A percentile compares a stretch with the other conserved stretches of the same genome.
These are phyloP conservation scores for Ustilago nuda DNA, from an alignment of 1,284 basidiomycete species.

Conservation along the genomic window DNA sequence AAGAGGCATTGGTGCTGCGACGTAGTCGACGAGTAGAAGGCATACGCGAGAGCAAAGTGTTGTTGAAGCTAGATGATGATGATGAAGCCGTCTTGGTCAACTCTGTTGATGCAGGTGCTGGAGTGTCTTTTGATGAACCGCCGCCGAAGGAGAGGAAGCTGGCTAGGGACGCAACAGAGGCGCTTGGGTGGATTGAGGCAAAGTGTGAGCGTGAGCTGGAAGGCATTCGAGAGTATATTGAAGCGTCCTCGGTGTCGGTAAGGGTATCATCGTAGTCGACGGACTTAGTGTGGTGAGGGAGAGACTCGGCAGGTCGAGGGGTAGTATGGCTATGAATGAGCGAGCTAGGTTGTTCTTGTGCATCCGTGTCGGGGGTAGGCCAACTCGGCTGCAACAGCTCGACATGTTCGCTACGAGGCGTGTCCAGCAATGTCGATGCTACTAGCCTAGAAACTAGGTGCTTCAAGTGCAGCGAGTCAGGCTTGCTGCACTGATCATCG, in stretches of 20 bases:
- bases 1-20: slow-evolving; percentile 12
- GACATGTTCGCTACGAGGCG: slow-evolving; percentile 17
- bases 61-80: not conserved
- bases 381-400: slow-evolving; percentile 8
- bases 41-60: slow-evolving; percentile 12
- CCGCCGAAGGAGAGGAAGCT: slow-evolving; percentile 6
- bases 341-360: not conserved
- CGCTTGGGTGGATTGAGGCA: slow-evolving; percentile 11
- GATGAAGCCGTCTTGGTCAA: not conserved
- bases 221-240: slow-evolving; percentile 3
- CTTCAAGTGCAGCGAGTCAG: slow-evolving; percentile 1
- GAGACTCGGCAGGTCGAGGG: slow-evolving; percentile 14
- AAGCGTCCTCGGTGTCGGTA: not conserved
- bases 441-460: not conserved
- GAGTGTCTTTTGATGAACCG: not conserved
- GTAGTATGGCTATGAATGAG: not conserved
- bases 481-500: not conserved
- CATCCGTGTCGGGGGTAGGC: not conserved
- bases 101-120: not conserved
- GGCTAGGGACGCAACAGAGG: slow-evolving; percentile 20
- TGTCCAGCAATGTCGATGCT: slow-evolving; percentile 2
- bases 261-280: not conserved
- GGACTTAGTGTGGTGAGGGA: slow-evolving; percentile 4
- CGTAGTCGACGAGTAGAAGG: slow-evolving; percentile 4
- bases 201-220: not conserved